Percentiles rank a stretch among this genome's conserved stretches.
Evolutionary conservation across 176 grass and related monocot genomes (phyloP).

Genomic region (Eragrostis nindensis): DNA sequence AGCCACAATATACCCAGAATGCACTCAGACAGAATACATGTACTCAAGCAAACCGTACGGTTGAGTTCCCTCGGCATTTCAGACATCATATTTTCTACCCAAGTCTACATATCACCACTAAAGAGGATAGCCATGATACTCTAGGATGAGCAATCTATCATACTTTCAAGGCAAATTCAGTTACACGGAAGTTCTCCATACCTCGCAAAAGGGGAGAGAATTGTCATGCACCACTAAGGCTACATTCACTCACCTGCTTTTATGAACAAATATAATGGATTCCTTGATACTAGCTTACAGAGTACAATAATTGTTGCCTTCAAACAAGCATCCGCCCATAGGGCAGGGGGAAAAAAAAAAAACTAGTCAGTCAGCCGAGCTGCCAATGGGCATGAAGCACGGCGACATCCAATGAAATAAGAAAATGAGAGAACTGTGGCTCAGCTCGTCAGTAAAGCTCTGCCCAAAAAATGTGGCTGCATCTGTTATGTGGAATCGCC

Average conservation of each 20-base stretch:
- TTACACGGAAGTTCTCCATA: background rate
- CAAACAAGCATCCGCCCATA: constrained; percentile 39
- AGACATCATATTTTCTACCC: background rate
- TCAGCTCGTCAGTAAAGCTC: constrained; percentile 39
- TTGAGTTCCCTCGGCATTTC: background rate
- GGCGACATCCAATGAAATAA: constrained; percentile 46
- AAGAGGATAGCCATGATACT: background rate
- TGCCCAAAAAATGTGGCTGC: constrained; percentile 12
- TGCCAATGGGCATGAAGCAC: constrained; percentile 21
- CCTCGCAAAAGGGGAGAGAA: constrained; percentile 21
- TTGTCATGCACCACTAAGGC: constrained; percentile 2
- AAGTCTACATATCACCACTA: background rate
- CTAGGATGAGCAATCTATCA: background rate
- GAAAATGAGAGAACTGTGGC: constrained; percentile 28
- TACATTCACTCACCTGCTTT: constrained; percentile 27
- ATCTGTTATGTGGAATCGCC: constrained; percentile 17
- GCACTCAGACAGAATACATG: background rate
- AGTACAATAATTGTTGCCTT: constrained; percentile 40
- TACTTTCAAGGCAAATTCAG: constrained; percentile 1
- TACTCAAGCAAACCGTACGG: background rate
- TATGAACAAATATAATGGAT: background rate
- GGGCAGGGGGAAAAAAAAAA: constrained; percentile 27
- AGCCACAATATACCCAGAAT: background rate
- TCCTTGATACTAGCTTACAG: constrained; percentile 5
- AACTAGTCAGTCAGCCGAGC: constrained; percentile 42